Evolutionary conservation across 345 rosid genomes (phyloP), one percentile per base, ranked within the genome.

Genomic region (Gossypium rotundifolium): DNA sequence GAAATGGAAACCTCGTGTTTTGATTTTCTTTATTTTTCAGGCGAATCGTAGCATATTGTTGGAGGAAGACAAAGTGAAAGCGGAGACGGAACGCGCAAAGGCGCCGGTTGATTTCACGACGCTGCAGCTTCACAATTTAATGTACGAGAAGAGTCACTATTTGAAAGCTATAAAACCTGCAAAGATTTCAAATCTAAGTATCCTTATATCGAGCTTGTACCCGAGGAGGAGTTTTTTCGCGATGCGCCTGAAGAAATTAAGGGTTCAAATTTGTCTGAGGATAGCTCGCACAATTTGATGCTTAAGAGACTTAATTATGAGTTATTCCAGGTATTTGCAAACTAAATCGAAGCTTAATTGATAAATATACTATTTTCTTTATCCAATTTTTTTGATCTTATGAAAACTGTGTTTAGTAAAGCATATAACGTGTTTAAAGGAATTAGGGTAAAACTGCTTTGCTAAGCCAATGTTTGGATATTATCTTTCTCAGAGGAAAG

Each of bases 71-170:
- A 83, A 79, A 58, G 88, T 81, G 74, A 95, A 88, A 70, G 78
- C 85, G 25, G 96, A 90, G 75, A 93, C 87, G 11, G 98, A 91
- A 63, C 82, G 81, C 13, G 88, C 91, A 7, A 93, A 93, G 77
- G 89, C 92, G 22, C 92, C 97, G 0, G 85, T 93, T 62, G 97
- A 95, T 72, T 86, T 86, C 68, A 89, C 97, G 69, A 84, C 97
- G 1, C 70, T 95, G 81, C 89, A 90, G 86, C 90, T 90, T 38
- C 96, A 93, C 60, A 95, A 87, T 80, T 82, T 93, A 76, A 90
- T 89, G 94, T 95, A 95, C 62, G 99, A 95, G 92, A 95, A 91
- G 84, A 88, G 89, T 46, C 94, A 90, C 74, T 95, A 95, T 61
- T 76, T 86, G 10, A 95, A 95, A 84, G 98, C 98, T 42, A 93